Conservation (phyloP, 1,284 basidiomycete species). For the Pseudozyma sp. region DNA sequence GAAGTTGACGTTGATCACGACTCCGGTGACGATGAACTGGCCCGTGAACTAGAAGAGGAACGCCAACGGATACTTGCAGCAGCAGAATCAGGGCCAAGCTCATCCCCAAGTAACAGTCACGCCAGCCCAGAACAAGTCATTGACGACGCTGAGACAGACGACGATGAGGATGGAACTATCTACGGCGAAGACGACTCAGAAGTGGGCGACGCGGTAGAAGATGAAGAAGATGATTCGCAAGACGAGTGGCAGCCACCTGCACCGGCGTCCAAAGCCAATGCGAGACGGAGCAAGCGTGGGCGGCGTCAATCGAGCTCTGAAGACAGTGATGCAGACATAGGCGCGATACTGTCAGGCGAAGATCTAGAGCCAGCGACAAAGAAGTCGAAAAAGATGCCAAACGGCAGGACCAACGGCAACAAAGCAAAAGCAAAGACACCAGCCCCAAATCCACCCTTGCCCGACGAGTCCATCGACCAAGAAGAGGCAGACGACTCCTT, state of each 20-base stretch:
- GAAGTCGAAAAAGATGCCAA: conserved; percentile 12
- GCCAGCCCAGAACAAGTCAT: background rate
- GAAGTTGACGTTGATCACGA: conserved; percentile 10
- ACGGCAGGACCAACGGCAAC: background rate
- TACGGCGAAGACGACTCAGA: background rate
- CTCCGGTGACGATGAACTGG: conserved; percentile 20
- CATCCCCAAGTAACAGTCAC: background rate
- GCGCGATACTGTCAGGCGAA: background rate
- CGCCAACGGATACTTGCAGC: conserved; percentile 32
- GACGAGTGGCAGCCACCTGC: conserved; percentile 50
- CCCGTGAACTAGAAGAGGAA: conserved; percentile 33
- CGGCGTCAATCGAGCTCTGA: conserved; percentile 11
- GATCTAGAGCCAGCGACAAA: conserved; percentile 1
- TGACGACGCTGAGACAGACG: background rate
- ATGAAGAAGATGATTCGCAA: conserved; percentile 27
- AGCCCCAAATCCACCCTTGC: conserved; percentile 5
- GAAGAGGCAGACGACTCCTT: conserved; percentile 21
- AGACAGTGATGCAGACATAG: conserved; percentile 23
- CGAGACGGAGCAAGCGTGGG: conserved; percentile 18
- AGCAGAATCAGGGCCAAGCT: background rate
- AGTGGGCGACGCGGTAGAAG: background rate
- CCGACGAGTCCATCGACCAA: background rate
- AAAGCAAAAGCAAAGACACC: conserved; percentile 16
- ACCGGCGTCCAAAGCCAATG: conserved; percentile 5
- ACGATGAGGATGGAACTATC: background rate